Evolutionary conservation across 1,284 basidiomycete genomes (phyloP).

Genomic region (Calocybe gambosa): DNA sequence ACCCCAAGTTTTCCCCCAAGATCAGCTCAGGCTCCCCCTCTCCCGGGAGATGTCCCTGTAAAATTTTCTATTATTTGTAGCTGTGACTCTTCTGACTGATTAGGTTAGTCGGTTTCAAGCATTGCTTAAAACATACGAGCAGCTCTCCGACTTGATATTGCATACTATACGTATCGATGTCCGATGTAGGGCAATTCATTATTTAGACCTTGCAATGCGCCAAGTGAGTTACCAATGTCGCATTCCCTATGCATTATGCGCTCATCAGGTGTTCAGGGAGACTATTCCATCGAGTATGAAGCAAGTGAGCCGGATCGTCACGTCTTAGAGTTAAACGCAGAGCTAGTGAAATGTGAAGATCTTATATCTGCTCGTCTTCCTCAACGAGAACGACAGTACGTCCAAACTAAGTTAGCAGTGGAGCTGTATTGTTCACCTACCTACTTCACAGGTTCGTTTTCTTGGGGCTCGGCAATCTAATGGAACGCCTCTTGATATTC

Average conservation of each 20-base stretch:
- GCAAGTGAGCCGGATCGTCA: conserved; percentile 88
- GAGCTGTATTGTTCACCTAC: conserved; percentile 7
- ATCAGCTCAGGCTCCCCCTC: conserved; percentile 65
- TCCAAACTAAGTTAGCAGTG: conserved; percentile 2
- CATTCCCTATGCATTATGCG: neutral
- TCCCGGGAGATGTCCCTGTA: conserved; percentile 85
- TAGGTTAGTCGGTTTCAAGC: conserved; percentile 78
- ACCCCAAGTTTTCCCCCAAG: conserved; percentile 35
- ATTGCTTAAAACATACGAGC: conserved; percentile 83
- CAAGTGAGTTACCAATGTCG: conserved; percentile 41
- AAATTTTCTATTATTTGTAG: conserved; percentile 2
- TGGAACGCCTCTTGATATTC: conserved; percentile 79
- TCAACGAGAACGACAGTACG: conserved; percentile 61
- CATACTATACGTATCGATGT: conserved; percentile 89
- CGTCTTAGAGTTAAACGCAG: conserved; percentile 82
- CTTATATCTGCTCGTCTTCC: conserved; percentile 59
- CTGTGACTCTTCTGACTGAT: conserved; percentile 11
- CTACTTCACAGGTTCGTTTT: conserved; percentile 77
- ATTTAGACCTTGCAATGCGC: conserved; percentile 74
- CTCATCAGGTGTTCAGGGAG: conserved; percentile 48
- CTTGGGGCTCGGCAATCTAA: conserved; percentile 78
- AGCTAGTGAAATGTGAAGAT: conserved; percentile 76
- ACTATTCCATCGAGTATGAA: conserved; percentile 77
- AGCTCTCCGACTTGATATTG: conserved; percentile 81
- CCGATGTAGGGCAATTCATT: conserved; percentile 79